Evolutionary conservation across 1,284 basidiomycete genomes (phyloP).

Genomic region (Boletus semigastroideus): DNA sequence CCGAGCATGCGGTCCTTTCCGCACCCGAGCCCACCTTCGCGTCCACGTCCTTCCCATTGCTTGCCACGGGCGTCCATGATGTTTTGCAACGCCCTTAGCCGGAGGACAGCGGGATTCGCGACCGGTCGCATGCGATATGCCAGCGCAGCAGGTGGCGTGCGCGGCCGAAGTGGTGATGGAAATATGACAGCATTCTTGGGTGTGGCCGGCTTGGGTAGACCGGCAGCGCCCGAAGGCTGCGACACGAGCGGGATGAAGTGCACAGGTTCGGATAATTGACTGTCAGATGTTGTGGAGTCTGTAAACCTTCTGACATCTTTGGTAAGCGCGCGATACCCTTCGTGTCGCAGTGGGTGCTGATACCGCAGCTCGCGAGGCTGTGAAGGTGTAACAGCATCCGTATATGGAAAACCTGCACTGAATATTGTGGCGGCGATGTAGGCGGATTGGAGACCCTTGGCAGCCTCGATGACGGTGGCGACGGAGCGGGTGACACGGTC

Average conservation of each 20-base stretch:
- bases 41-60: constrained; percentile 46
- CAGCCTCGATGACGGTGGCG: constrained; percentile 48
- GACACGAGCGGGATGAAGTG: constrained; percentile 35
- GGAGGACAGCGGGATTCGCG: constrained; percentile 57
- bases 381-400: constrained; percentile 2
- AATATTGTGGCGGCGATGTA: constrained; percentile 55
- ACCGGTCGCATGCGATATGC: constrained; percentile 48
- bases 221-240: constrained; percentile 19
- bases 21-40: constrained; percentile 47
- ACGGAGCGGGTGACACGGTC: constrained; percentile 44
- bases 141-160: constrained; percentile 28
- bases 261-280: constrained; percentile 23
- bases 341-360: constrained; percentile 31
- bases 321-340: constrained; percentile 46
- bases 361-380: constrained; percentile 12
- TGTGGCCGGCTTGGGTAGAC: not conserved
- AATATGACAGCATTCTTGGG: constrained; percentile 24
- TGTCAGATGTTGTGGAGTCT: constrained; percentile 6
- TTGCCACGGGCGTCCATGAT: constrained; percentile 41
- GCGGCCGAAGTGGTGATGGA: constrained; percentile 38
- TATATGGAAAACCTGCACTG: constrained; percentile 32
- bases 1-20: constrained; percentile 57
- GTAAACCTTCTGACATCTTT: constrained; percentile 40
- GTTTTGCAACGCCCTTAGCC: constrained; percentile 58
- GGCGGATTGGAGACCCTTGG: constrained; percentile 55